These are phyloP conservation scores for Phytophthora tubulina DNA, from an alignment of 352 stramenopile genomes.

Conservation along the genomic window DNA sequence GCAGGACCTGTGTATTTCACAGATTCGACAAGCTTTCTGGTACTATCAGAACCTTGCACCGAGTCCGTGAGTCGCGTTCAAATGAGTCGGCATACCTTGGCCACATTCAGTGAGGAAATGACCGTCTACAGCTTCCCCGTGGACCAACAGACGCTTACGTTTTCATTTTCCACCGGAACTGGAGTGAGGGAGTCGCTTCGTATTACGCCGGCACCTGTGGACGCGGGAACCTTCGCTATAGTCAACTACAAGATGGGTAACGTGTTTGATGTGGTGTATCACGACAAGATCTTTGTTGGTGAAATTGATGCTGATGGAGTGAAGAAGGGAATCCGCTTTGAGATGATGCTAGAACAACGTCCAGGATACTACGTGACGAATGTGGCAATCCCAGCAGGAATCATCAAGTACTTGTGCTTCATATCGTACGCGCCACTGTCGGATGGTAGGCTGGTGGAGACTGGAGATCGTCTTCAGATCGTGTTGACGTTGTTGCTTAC, in stretches of 20 bases:
- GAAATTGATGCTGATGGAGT: slow-evolving; percentile 44
- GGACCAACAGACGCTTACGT: slow-evolving; percentile 68
- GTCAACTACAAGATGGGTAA: slow-evolving; percentile 67
- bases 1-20: neutral
- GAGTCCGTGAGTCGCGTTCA: neutral
- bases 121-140: slow-evolving; percentile 64
- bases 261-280: slow-evolving; percentile 62
- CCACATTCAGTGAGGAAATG: slow-evolving; percentile 52
- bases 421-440: slow-evolving; percentile 53
- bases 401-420: slow-evolving; percentile 71
- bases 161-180: slow-evolving; percentile 49
- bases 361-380: slow-evolving; percentile 72
- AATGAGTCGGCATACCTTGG: neutral
- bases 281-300: slow-evolving; percentile 62
- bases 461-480: slow-evolving; percentile 61
- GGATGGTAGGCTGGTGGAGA: slow-evolving; percentile 51
- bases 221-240: slow-evolving; percentile 57
- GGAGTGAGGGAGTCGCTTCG: slow-evolving; percentile 47
- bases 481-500: slow-evolving; percentile 70
- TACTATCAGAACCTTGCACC: neutral
- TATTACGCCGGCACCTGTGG: slow-evolving; percentile 40
- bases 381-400: slow-evolving; percentile 49
- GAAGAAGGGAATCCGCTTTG: slow-evolving; percentile 59
- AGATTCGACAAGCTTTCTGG: neutral
- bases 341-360: slow-evolving; percentile 67